A percentile compares a stretch with the other conserved stretches of the same genome.
These are phyloP conservation scores for Cystobasidium onofrii DNA, from an alignment of 768 basidiomycete species.

Conservation along the genomic window DNA sequence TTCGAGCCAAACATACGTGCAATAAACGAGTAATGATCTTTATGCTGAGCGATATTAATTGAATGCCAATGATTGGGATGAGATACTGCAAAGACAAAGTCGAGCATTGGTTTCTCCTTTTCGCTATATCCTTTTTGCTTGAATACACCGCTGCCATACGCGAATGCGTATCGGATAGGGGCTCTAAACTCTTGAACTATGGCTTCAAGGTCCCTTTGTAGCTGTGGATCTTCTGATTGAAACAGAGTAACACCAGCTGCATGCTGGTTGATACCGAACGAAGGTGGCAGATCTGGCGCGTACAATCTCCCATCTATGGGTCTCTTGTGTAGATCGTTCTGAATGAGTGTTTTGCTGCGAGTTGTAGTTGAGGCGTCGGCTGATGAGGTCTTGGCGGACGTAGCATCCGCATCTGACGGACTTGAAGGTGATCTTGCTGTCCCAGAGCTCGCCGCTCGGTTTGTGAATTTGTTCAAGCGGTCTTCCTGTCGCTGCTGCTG, in stretches of 20 bases:
- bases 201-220: slow-evolving; percentile 53
- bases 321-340: background rate
- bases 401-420: background rate
- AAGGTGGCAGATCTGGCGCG: slow-evolving; percentile 6
- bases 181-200: slow-evolving; percentile 75
- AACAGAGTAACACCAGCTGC: background rate
- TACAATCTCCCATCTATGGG: background rate
- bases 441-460: background rate
- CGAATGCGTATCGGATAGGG: slow-evolving; percentile 92
- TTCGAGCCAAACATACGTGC: slow-evolving; percentile 74
- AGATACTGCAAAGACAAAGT: slow-evolving; percentile 93
- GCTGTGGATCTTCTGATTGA: slow-evolving; percentile 28
- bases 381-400: background rate
- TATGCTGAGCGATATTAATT: slow-evolving; percentile 86
- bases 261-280: slow-evolving; percentile 22
- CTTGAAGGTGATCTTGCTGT: background rate
- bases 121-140: slow-evolving; percentile 69
- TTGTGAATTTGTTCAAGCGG: background rate
- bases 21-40: slow-evolving; percentile 80
- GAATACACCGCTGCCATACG: slow-evolving; percentile 94
- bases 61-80: slow-evolving; percentile 89
- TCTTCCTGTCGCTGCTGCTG: background rate
- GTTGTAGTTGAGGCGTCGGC: background rate
- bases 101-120: slow-evolving; percentile 66
- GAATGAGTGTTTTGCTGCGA: background rate